Percentiles rank a stretch among this genome's conserved stretches.
Conservation (phyloP, 1,139 yeast species). For the Arxiozyma bovina region DNA sequence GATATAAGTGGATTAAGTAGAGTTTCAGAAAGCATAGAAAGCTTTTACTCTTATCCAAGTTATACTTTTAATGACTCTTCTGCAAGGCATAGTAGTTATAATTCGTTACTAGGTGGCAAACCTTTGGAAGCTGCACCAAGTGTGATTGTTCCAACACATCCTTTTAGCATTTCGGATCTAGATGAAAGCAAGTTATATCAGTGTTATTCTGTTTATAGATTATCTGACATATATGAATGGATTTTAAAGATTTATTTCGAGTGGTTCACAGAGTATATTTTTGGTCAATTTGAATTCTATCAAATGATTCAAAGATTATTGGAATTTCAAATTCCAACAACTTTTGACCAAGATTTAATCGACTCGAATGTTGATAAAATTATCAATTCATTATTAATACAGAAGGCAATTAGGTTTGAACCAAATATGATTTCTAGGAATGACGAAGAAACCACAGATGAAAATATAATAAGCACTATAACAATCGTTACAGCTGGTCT, state of each 20-base stretch:
- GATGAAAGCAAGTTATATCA: slow-evolving; percentile 42
- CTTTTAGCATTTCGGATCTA: slow-evolving; percentile 45
- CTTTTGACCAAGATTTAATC: slow-evolving; percentile 29
- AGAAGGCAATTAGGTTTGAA: slow-evolving; percentile 39
- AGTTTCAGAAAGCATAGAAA: slow-evolving; percentile 26
- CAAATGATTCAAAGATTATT: slow-evolving; percentile 48
- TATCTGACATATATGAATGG: slow-evolving; percentile 46
- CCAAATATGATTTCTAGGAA: neutral
- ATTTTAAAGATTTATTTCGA: slow-evolving; percentile 33
- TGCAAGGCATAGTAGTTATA: slow-evolving; percentile 27
- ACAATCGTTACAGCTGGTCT: slow-evolving; percentile 29
- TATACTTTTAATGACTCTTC: slow-evolving; percentile 29
- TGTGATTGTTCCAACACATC: slow-evolving; percentile 47
- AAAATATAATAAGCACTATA: slow-evolving; percentile 14
- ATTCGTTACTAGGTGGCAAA: slow-evolving; percentile 28
- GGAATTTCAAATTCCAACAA: slow-evolving; percentile 29
- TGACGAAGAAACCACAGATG: slow-evolving; percentile 1
- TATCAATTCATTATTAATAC: slow-evolving; percentile 38
- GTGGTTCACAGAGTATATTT: slow-evolving; percentile 35
- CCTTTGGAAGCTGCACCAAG: slow-evolving; percentile 45
- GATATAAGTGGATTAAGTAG: slow-evolving; percentile 19
- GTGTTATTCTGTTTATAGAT: slow-evolving; percentile 44
- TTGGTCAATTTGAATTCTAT: slow-evolving; percentile 46
- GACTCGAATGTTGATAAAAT: slow-evolving; percentile 38
- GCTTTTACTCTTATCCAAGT: slow-evolving; percentile 28